Conservation (phyloP, 768 basidiomycete species). For the Kwoniella dejecticola region DNA sequence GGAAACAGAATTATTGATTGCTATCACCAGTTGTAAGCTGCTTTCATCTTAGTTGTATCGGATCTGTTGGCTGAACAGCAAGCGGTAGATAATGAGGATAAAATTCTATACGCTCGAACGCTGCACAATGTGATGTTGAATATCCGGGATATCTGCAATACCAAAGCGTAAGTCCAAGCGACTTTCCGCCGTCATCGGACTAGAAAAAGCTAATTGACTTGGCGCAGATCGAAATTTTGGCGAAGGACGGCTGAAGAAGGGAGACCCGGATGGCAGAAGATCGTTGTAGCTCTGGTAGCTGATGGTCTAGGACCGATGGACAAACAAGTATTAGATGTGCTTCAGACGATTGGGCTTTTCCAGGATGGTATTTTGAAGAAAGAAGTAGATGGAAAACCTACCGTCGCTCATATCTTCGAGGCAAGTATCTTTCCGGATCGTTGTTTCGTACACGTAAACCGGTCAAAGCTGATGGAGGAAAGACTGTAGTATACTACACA, state of each 20-base stretch:
- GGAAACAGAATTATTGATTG: conserved; percentile 49
- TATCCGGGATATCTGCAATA: conserved; percentile 60
- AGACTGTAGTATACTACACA: conserved; percentile 86
- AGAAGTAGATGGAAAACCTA: conserved; percentile 82
- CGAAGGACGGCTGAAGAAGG: conserved; percentile 55
- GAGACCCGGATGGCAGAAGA: conserved; percentile 56
- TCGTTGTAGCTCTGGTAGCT: conserved; percentile 56
- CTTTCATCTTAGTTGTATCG: conserved; percentile 61
- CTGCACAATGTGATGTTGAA: conserved; percentile 96
- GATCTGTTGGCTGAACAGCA: conserved; percentile 46
- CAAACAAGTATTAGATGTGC: conserved; percentile 73
- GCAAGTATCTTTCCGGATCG: not conserved
- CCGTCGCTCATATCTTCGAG: conserved; percentile 62
- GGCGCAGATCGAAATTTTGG: conserved; percentile 55
- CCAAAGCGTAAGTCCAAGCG: conserved; percentile 59
- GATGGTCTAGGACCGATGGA: conserved; percentile 57
- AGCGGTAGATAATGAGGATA: conserved; percentile 51
- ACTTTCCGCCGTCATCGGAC: not conserved
- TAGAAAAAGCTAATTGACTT: conserved; percentile 36
- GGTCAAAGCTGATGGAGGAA: too few relatives aligned
- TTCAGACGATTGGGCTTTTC: conserved; percentile 65
- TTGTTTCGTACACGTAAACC: not conserved
- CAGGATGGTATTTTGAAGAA: conserved; percentile 89
- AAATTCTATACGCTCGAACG: conserved; percentile 60
- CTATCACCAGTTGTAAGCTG: conserved; percentile 25